Evolutionary conservation across 495 filamentous ascomycete species (phyloP), one percentile per base, ranked within the genome.

Genomic region (Neurospora tetrasperma): DNA sequence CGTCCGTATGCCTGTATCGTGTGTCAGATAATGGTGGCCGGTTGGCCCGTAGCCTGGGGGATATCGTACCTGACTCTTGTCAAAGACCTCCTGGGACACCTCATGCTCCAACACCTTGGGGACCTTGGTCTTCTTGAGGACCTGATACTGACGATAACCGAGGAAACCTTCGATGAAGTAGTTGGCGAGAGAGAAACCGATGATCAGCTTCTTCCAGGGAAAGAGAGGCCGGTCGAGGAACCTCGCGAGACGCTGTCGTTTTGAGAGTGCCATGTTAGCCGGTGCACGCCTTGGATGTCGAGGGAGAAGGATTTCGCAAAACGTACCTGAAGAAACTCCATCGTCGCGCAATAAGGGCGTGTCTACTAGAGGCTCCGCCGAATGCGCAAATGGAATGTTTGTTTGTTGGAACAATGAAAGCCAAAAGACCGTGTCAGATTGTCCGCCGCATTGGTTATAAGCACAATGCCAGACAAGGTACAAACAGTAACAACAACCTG

Each of bases 181-280:
- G 79, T 99, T 94, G 66, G 89, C 92, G 73, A 97, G 74, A 12
- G 94, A 94, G 84, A 99, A 98, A 71, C 93, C 92, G 72, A 98
- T 89, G 77, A 99, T 93, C 73, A 99, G 89, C 79, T 88, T 90
- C 90, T 98, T 99, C 96, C 96, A 99, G 71, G 96, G 95, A 84
- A 98, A 96, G 75, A 91, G 84, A 71, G 96, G 95, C 76, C 92
- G 89, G 86, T 99, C 96, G 69, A 98, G 90, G 79, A 90, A 88
- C 81, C 89, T 87, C 76, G 93, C 92, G 73, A 98, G 89, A 85
- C 93, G 91, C 95, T 97, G 80, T 75, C 16, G 12, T 70, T 76
- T 68, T 72, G 31, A 39, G 44, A 48, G 18, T 42, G 40, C 40
- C 43, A 72, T 39, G 38, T 69, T 23, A 70, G 71, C 59, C 11